phyloP scores from a whole-genome alignment of 1,139 yeast species.

The Candida buenavistaensis region DNA sequence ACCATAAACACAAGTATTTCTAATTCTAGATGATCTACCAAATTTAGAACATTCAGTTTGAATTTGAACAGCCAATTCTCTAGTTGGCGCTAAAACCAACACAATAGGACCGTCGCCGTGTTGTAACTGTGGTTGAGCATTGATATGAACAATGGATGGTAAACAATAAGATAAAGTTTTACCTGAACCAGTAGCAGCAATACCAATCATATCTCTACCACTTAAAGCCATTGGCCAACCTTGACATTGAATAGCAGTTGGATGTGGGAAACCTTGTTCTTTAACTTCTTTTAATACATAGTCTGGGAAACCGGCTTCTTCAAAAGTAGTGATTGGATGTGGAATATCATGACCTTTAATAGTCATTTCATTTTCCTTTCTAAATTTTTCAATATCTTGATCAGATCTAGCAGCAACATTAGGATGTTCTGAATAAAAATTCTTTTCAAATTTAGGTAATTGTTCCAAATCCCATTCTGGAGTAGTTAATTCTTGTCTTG shows the following conservation, averaged over 20 bases:
- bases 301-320: constrained; percentile 96
- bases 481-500: constrained; percentile 45
- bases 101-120: constrained; percentile 98
- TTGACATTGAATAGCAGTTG: constrained; percentile 97
- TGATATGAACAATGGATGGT: constrained; percentile 96
- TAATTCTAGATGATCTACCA: constrained; percentile 86
- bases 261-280: constrained; percentile 89
- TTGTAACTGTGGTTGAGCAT: constrained; percentile 90
- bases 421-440: constrained; percentile 87
- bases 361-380: constrained; percentile 85
- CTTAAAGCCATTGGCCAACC: constrained; percentile 99
- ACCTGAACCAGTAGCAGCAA: constrained; percentile 99
- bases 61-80: constrained; percentile 98
- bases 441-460: constrained; percentile 90
- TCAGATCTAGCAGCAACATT: constrained; percentile 73
- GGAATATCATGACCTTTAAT: constrained; percentile 84
- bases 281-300: constrained; percentile 88
- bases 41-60: constrained; percentile 95
- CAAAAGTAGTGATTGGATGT: constrained; percentile 88
- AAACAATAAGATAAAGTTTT: constrained; percentile 95
- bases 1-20: constrained; percentile 98
- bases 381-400: constrained; percentile 69
- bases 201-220: constrained; percentile 99
- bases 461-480: constrained; percentile 80
- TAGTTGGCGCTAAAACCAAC: constrained; percentile 94